Percentiles rank a stretch among this genome's conserved stretches.
phyloP scores from a whole-genome alignment of 768 basidiomycete species.

The Amanita subjunquillea region DNA sequence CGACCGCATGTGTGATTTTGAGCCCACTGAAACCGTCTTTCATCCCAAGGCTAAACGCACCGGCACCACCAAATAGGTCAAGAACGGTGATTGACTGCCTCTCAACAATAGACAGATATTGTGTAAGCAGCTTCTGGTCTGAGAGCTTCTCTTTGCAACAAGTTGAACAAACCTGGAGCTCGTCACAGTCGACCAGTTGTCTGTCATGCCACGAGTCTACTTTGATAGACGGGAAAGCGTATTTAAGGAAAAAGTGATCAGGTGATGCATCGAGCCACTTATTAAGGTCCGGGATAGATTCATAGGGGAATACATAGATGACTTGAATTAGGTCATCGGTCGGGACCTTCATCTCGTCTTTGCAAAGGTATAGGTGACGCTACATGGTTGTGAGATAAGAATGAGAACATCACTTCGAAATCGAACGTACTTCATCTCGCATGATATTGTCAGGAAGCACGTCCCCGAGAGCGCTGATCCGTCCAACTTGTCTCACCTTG shows the following conservation, averaged over 20 bases:
- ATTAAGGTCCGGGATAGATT: constrained; percentile 17
- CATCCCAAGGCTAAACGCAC: constrained; percentile 55
- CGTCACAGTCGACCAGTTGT: constrained; percentile 18
- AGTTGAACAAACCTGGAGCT: constrained; percentile 33
- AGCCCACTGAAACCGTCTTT: constrained; percentile 41
- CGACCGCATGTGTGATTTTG: constrained; percentile 54
- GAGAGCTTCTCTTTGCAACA: constrained; percentile 30
- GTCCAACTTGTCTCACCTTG: constrained; percentile 36
- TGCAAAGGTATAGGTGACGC: constrained; percentile 55
- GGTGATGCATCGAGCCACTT: constrained; percentile 44
- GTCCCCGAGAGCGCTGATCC: constrained; percentile 29
- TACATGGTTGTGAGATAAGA: constrained; percentile 14
- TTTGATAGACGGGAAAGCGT: constrained; percentile 32
- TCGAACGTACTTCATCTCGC: constrained; percentile 45
- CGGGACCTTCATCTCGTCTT: constrained; percentile 25
- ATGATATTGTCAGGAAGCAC: constrained; percentile 27
- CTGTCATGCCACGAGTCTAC: constrained; percentile 27
- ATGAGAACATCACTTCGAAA: not conserved
- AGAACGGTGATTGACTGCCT: constrained; percentile 21
- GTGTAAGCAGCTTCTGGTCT: constrained; percentile 15
- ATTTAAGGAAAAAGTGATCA: constrained; percentile 48
- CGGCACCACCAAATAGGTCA: constrained; percentile 43
- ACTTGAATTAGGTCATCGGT: constrained; percentile 32
- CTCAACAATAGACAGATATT: constrained; percentile 22
- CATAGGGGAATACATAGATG: constrained; percentile 35